Evolutionary conservation across 768 basidiomycete species (phyloP).

Genomic region (Lepiota subincarnata): DNA sequence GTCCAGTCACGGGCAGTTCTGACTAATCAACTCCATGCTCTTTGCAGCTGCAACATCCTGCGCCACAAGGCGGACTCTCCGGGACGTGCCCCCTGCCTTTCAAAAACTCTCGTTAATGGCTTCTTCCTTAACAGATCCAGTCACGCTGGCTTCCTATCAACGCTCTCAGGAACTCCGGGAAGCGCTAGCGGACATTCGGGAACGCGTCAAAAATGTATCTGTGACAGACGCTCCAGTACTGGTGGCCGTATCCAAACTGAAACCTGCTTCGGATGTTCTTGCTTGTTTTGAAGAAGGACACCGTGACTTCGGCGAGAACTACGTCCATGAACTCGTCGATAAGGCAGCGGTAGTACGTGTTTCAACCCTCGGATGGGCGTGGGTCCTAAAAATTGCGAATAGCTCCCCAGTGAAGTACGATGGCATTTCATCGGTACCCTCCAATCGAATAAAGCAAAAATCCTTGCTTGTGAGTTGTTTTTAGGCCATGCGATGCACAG

Average conservation of each 20-base stretch:
- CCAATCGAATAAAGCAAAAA: conserved; percentile 91
- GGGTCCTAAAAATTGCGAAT: not conserved
- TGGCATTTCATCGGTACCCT: conserved; percentile 98
- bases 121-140: too few relatives aligned
- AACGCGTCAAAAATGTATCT: conserved; percentile 39
- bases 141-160: not conserved
- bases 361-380: not conserved
- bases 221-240: conserved; percentile 36
- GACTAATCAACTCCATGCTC: too few relatives aligned
- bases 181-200: conserved; percentile 48
- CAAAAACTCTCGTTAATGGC: too few relatives aligned
- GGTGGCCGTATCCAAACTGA: conserved; percentile 92
- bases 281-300: conserved; percentile 81
- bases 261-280: conserved; percentile 82
- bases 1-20: too few relatives aligned
- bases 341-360: conserved; percentile 67
- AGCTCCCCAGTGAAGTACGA: conserved; percentile 85
- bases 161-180: conserved; percentile 49
- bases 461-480: conserved; percentile 62
- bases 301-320: conserved; percentile 96
- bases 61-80: too few relatives aligned
- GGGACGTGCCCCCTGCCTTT: too few relatives aligned
- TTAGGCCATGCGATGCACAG: not conserved
- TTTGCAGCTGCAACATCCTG: too few relatives aligned
- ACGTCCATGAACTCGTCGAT: conserved; percentile 88